phyloP scores from a whole-genome alignment of 208 protist genomes.

The Tritrichomonas foetus region DNA sequence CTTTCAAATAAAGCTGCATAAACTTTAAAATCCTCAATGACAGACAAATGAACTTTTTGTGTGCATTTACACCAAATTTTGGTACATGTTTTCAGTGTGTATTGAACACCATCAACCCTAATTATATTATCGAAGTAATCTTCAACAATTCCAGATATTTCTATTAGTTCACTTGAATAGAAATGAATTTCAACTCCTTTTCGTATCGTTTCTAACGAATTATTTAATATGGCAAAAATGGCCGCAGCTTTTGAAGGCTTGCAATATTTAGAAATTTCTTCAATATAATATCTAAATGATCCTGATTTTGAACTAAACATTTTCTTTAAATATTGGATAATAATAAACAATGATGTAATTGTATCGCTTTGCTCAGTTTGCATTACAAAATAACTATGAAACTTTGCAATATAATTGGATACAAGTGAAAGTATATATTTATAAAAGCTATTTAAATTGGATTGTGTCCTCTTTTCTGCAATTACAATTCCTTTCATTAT shows the following conservation, averaged over 20 bases:
- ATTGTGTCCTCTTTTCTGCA: background rate
- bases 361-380: background rate
- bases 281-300: background rate
- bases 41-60: background rate
- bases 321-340: background rate
- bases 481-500: background rate
- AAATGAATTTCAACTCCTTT: conserved; percentile 6
- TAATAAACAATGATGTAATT: background rate
- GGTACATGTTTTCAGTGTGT: background rate
- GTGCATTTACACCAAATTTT: background rate
- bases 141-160: background rate
- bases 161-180: background rate
- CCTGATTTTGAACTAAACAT: background rate
- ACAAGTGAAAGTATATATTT: background rate
- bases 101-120: background rate
- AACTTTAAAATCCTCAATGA: background rate
- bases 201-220: background rate
- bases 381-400: background rate
- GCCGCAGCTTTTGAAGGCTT: background rate
- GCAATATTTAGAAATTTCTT: background rate
- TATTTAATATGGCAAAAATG: background rate
- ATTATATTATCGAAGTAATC: background rate
- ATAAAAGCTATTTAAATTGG: background rate
- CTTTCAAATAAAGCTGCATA: background rate
- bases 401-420: background rate